A percentile compares a stretch with the other conserved stretches of the same genome.
These are phyloP conservation scores for Hyaloscypha hepaticicola DNA, from an alignment of 495 filamentous ascomycete genomes.

Conservation along the genomic window DNA sequence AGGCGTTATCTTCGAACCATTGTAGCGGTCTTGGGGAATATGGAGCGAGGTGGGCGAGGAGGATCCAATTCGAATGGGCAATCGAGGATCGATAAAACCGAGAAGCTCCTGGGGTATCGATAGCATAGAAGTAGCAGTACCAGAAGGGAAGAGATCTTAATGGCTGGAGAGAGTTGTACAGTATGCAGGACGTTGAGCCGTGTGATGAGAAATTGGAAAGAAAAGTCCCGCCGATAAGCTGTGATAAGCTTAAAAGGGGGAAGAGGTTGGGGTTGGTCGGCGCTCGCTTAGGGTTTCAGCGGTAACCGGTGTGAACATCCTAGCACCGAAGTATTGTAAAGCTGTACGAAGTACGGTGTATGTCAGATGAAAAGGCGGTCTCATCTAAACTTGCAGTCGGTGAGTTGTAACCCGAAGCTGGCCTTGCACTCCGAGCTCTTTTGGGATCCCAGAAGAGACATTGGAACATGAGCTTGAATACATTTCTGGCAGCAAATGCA, in stretches of 20 bases:
- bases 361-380: too few relatives aligned
- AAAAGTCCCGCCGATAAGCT: neutral
- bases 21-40: neutral
- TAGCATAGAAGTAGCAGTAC: neutral
- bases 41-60: neutral
- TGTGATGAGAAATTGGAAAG: slow-evolving; percentile 8
- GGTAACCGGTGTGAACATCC: too few relatives aligned
- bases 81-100: neutral
- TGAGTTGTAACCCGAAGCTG: too few relatives aligned
- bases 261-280: too few relatives aligned
- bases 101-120: neutral
- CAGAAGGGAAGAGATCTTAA: neutral
- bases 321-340: too few relatives aligned
- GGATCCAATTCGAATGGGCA: neutral
- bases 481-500: too few relatives aligned
- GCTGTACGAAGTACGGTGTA: too few relatives aligned
- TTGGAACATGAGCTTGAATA: too few relatives aligned
- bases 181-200: neutral
- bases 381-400: too few relatives aligned
- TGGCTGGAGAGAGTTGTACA: neutral
- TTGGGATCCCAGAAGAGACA: too few relatives aligned
- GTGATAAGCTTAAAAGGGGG: neutral
- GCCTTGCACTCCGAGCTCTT: too few relatives aligned
- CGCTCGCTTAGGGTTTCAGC: neutral
- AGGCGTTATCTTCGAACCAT: neutral